Evolutionary conservation across 1,139 yeast genomes (phyloP).

Genomic region (Yamadazyma oceani): DNA sequence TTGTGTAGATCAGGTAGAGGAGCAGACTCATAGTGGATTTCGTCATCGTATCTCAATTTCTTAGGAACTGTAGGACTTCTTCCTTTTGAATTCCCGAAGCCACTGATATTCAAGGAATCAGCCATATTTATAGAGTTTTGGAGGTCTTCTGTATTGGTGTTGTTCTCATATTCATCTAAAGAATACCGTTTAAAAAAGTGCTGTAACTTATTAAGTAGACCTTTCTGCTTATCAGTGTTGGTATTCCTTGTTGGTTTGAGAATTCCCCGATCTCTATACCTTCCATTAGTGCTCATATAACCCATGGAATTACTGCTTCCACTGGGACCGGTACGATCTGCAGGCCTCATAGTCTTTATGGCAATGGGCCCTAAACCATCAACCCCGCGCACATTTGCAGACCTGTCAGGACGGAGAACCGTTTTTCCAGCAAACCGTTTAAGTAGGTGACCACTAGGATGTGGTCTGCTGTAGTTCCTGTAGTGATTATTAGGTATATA

Average conservation of each 20-base stretch:
- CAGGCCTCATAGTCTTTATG: too few species aligned
- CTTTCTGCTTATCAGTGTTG: conserved; percentile 4
- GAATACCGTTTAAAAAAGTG: conserved; percentile 14
- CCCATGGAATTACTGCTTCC: not conserved
- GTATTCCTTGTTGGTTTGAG: conserved; percentile 11
- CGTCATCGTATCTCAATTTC: conserved; percentile 1
- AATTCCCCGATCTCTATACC: conserved; percentile 11
- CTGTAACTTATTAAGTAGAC: conserved; percentile 12
- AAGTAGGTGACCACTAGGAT: too few species aligned
- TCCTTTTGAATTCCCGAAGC: not conserved
- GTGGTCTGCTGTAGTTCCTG: too few species aligned
- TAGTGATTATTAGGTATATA: too few species aligned
- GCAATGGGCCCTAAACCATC: too few species aligned
- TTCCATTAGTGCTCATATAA: not conserved
- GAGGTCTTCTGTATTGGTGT: conserved; percentile 9
- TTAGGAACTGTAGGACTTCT: not conserved
- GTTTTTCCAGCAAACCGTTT: too few species aligned
- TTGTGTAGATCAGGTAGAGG: not conserved
- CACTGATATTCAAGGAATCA: too few species aligned
- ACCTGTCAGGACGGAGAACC: too few species aligned
- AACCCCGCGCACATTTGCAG: too few species aligned
- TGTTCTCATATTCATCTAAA: conserved; percentile 11
- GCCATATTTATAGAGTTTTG: conserved; percentile 6
- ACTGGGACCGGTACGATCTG: not conserved
- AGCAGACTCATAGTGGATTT: not conserved